phyloP scores from a whole-genome alignment of 805 yeast genomes.

The Saccharomycopsis amapae region DNA sequence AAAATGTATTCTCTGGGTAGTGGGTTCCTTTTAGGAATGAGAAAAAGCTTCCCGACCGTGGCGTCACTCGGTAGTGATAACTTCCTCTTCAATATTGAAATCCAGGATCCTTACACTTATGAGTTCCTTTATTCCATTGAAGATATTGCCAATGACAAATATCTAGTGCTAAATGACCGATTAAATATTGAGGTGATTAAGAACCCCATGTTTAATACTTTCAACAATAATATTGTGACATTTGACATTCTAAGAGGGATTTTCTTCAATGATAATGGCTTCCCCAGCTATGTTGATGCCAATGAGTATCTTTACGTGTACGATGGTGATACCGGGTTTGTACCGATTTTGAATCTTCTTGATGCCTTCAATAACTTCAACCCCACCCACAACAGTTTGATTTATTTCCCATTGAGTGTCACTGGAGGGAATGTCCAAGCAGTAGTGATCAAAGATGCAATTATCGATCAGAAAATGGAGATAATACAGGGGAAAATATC shows the following conservation, averaged over 20 bases:
- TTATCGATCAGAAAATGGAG: slow-evolving; percentile 9
- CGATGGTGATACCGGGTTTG: slow-evolving; percentile 6
- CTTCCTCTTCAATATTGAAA: slow-evolving; percentile 7
- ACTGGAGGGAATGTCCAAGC: slow-evolving; percentile 12
- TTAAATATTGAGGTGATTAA: slow-evolving; percentile 3
- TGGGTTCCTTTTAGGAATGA: slow-evolving; percentile 13
- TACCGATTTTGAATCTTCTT: slow-evolving; percentile 10
- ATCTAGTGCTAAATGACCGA: background rate
- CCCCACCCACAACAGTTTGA: slow-evolving; percentile 12
- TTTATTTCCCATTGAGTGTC: slow-evolving; percentile 15
- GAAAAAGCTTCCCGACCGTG: slow-evolving; percentile 14
- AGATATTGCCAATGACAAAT: background rate
- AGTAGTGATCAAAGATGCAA: slow-evolving; percentile 12
- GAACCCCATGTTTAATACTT: background rate
- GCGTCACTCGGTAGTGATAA: slow-evolving; percentile 12
- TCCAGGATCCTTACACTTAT: slow-evolving; percentile 8
- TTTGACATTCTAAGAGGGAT: slow-evolving; percentile 12
- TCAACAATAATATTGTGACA: background rate
- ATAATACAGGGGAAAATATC: slow-evolving; percentile 1
- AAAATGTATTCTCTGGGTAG: slow-evolving; percentile 7
- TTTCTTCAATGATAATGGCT: slow-evolving; percentile 12
- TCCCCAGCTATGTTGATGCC: slow-evolving; percentile 16
- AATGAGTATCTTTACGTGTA: slow-evolving; percentile 12
- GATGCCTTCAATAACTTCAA: slow-evolving; percentile 18
- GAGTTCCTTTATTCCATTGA: slow-evolving; percentile 9